These are phyloP conservation scores for Platismatia glauca DNA, from an alignment of 495 filamentous ascomycete genomes.

Conservation along the genomic window DNA sequence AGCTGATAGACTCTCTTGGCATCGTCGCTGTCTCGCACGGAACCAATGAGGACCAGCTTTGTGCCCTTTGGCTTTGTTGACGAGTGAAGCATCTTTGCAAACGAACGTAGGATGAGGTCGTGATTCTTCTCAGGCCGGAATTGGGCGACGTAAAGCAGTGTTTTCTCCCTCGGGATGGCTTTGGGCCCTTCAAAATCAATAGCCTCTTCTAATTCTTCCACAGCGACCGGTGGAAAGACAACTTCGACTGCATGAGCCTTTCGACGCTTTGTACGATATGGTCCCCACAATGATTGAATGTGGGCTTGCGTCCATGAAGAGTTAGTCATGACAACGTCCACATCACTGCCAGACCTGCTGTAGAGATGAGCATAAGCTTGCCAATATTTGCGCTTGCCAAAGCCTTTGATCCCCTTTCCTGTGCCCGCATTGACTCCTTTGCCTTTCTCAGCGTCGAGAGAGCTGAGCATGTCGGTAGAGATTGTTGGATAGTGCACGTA, in stretches of 20 bases:
- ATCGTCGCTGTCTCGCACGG: slow-evolving; percentile 73
- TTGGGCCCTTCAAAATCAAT: slow-evolving; percentile 58
- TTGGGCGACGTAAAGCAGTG: slow-evolving; percentile 87
- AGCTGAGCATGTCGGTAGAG: slow-evolving; percentile 91
- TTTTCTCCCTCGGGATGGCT: slow-evolving; percentile 56
- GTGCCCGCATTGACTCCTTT: slow-evolving; percentile 78
- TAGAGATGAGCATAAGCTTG: slow-evolving; percentile 72
- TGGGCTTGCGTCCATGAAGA: slow-evolving; percentile 87
- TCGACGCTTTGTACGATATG: slow-evolving; percentile 33
- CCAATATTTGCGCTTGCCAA: slow-evolving; percentile 75
- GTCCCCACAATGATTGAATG: slow-evolving; percentile 72
- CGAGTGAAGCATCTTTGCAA: slow-evolving; percentile 55
- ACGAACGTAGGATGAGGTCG: slow-evolving; percentile 69
- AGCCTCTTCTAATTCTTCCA: slow-evolving; percentile 63
- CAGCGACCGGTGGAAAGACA: slow-evolving; percentile 86
- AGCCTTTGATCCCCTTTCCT: slow-evolving; percentile 58
- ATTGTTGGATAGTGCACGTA: slow-evolving; percentile 99
- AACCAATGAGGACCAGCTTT: slow-evolving; percentile 74
- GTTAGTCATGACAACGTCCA: slow-evolving; percentile 95
- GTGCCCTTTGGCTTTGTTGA: slow-evolving; percentile 34
- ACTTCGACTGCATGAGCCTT: slow-evolving; percentile 42
- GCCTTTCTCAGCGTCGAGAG: slow-evolving; percentile 57
- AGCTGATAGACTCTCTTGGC: slow-evolving; percentile 85
- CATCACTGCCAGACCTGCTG: slow-evolving; percentile 63
- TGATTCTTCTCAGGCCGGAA: slow-evolving; percentile 98